Base-by-base conservation (phyloP, 495 filamentous ascomycete genomes). In the Margaritispora aquatica region DNA sequence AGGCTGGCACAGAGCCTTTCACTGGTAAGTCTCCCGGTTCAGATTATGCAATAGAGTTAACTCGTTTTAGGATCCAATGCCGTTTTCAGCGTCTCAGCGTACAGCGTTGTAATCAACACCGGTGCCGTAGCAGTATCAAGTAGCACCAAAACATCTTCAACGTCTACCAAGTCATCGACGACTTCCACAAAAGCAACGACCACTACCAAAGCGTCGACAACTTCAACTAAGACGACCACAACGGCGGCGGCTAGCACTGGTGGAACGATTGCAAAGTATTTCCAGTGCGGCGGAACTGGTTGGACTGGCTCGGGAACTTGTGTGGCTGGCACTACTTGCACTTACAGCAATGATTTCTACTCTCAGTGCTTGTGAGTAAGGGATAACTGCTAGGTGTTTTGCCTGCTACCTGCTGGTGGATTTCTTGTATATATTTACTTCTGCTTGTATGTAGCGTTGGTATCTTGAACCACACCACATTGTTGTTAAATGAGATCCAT, bases 1-100 rank as follows among this genome's bases (percentile, higher is more conserved):
- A 62, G 8, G 70, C 70, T 34, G 70, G 70, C 10, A 71, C 67
- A 4, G 70, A 72, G 41, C 66, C 70, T 9, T 72, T 72, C 50
- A 65, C 63, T 9, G 70, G 70, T 38, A 59, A n/a, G 55, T 48
- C 36, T 15, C 17, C 20, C 24, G 4, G 11, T 3, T 44, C 15
- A n/a, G 11, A 17, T 10, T 44, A 8, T 3, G 3, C 4, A n/a
- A 2, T n/a, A 44, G 7, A 15, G 17, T 17, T 44, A 44, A 50
- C 21, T 24, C 47, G 20, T 24, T 44, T 44, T 50, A 57, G 55
- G 56, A 26, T 62, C 60, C 8, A 48, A 63, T 51, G 69, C 67
- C 7, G 64, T 68, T 2, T 55, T 71, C 49, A 68, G 52, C 11
- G 67, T 64, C 2, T 61, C 61, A 10, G 59, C 63, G 2, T 71